Conservation (phyloP, 2,329 filamentous ascomycete genomes). For the Sclerotinia subarctica region DNA sequence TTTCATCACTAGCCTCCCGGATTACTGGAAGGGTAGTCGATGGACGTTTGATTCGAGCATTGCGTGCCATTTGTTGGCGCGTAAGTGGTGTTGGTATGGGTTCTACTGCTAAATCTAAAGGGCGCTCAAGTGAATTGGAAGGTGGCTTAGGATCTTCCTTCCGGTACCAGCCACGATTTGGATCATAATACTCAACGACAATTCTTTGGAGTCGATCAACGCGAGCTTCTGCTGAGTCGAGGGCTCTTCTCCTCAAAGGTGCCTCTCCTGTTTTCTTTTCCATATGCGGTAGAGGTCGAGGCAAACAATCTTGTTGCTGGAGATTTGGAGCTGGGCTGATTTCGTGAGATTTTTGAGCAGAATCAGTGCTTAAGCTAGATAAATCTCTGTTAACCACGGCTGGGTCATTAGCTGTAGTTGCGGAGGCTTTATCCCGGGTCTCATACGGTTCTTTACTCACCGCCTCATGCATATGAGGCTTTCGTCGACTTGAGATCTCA, state of each 20-base stretch:
- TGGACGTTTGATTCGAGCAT: constrained; percentile 31
- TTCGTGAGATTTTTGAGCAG: not conserved
- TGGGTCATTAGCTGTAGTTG: not conserved
- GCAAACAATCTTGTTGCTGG: not conserved
- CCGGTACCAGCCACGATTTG: constrained; percentile 24
- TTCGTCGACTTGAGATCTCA: not conserved
- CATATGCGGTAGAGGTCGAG: not conserved
- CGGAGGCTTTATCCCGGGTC: not conserved
- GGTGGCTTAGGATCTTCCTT: constrained; percentile 2
- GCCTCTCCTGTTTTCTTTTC: not conserved
- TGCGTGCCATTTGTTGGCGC: constrained; percentile 29
- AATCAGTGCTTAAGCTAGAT: not conserved
- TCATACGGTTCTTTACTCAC: not conserved
- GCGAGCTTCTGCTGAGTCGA: too few relatives aligned
- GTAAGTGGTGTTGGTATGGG: constrained; percentile 20
- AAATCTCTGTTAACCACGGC: not conserved
- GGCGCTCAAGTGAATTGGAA: not conserved
- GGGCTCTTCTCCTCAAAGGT: not conserved
- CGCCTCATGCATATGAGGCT: not conserved
- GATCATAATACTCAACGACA: constrained; percentile 26
- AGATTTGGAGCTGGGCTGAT: not conserved
- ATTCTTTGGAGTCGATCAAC: not conserved
- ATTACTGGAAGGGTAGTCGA: constrained; percentile 29
- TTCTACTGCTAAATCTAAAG: not conserved
- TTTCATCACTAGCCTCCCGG: not conserved